phyloP scores from a whole-genome alignment of 2,329 filamentous ascomycete genomes.

The Zasmidium citrigriseum region DNA sequence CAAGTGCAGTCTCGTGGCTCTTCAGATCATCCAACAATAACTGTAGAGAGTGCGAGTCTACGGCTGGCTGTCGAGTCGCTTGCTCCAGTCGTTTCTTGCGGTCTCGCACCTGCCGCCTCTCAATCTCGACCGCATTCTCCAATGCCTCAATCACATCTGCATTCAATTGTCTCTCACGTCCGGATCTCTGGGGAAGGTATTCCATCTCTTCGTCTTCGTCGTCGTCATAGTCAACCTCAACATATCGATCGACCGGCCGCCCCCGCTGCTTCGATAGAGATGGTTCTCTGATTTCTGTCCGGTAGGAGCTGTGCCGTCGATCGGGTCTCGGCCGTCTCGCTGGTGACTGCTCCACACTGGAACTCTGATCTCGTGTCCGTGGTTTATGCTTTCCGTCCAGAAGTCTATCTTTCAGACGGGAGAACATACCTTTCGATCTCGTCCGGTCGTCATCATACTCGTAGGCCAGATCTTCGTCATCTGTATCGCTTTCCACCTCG shows the following conservation, averaged over 20 bases:
- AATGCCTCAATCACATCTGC: conserved; percentile 21
- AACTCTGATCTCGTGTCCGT: conserved; percentile 10
- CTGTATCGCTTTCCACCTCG: conserved; percentile 17
- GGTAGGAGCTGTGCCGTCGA: conserved; percentile 15
- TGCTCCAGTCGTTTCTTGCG: conserved; percentile 29
- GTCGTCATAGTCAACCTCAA: conserved; percentile 24
- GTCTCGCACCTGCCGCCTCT: conserved; percentile 18
- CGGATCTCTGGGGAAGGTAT: conserved; percentile 7
- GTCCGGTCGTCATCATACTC: conserved; percentile 10
- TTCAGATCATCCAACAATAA: conserved; percentile 29
- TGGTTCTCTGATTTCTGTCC: conserved; percentile 13
- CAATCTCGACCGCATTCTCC: conserved; percentile 26
- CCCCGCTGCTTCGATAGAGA: conserved; percentile 3
- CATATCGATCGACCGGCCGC: conserved; percentile 11
- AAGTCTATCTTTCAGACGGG: conserved; percentile 25
- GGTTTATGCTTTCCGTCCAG: conserved; percentile 18
- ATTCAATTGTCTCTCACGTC: conserved; percentile 11
- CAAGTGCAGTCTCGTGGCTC: conserved; percentile 20
- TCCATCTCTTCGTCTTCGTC: conserved; percentile 16
- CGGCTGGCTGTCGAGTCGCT: conserved; percentile 24
- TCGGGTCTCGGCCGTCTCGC: conserved; percentile 4
- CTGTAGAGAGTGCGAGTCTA: conserved; percentile 26
- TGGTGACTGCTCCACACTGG: conserved; percentile 21
- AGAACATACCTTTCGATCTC: conserved; percentile 24
- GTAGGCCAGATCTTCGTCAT: conserved; percentile 25